phyloP scores from a whole-genome alignment of 2,329 filamentous ascomycete species.

The Podosphaera fusca region DNA sequence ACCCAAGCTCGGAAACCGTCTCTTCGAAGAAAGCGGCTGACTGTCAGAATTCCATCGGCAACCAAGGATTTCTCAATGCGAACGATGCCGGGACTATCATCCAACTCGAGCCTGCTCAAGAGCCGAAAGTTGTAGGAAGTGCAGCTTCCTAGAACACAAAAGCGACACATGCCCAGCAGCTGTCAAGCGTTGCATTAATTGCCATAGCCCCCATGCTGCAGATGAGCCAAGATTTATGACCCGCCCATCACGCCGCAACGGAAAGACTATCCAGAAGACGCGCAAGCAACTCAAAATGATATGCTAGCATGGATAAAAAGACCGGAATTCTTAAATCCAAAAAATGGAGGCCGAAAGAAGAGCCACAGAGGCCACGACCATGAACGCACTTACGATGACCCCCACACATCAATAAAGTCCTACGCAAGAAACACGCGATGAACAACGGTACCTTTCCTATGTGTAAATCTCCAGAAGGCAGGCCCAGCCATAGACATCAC shows the following conservation, averaged over 20 bases:
- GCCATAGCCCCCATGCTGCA: not conserved
- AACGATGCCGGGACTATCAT: not conserved
- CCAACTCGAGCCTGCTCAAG: not conserved
- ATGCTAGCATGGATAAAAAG: not conserved
- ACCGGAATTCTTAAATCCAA: not conserved
- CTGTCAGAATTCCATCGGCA: not conserved
- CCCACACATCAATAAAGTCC: not conserved
- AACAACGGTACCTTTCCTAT: not conserved
- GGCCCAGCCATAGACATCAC: not conserved
- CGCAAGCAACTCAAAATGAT: not conserved
- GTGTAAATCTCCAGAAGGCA: not conserved
- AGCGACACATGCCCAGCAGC: not conserved
- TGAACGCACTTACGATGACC: not conserved
- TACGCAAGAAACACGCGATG: not conserved
- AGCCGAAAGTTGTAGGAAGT: not conserved
- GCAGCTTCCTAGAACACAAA: not conserved
- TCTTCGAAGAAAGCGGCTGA: not conserved
- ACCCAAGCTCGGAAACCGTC: not conserved
- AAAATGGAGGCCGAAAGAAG: not conserved
- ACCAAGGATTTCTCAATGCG: not conserved
- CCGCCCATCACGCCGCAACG: not conserved
- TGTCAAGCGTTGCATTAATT: not conserved
- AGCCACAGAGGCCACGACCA: not conserved
- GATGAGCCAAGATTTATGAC: not conserved
- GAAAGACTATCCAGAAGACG: not conserved